phyloP scores from a whole-genome alignment of 2,329 filamentous ascomycete genomes.

The Septoria linicola region DNA sequence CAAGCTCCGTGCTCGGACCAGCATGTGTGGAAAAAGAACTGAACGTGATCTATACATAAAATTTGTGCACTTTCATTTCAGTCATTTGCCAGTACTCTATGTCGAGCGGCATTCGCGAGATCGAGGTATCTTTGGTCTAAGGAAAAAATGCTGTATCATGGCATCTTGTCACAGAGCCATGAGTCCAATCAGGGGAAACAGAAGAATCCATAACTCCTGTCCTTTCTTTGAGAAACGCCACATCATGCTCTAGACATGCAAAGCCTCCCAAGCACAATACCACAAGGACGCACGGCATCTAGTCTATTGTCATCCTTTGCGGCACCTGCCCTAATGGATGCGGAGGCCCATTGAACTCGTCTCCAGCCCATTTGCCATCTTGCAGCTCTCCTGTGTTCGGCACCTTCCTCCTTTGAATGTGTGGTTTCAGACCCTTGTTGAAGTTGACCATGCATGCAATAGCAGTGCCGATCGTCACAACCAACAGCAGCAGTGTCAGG shows the following conservation, averaged over 20 bases:
- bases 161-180: too few relatives aligned
- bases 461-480: constrained; percentile 84
- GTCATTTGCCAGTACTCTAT: too few relatives aligned
- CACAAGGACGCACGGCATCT: background rate
- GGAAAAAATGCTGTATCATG: too few relatives aligned
- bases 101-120: too few relatives aligned
- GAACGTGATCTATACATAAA: too few relatives aligned
- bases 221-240: background rate
- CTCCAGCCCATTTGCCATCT: constrained; percentile 25
- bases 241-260: background rate
- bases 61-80: too few relatives aligned
- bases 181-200: too few relatives aligned
- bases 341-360: constrained; percentile 29
- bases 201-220: too few relatives aligned
- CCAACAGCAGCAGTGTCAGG: constrained; percentile 83
- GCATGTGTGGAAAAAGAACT: too few relatives aligned
- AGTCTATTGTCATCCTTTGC: constrained; percentile 52
- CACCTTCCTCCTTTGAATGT: constrained; percentile 57
- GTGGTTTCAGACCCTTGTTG: constrained; percentile 80
- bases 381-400: constrained; percentile 22
- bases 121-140: too few relatives aligned
- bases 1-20: too few relatives aligned
- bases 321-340: constrained; percentile 36
- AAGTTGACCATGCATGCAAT: constrained; percentile 90
- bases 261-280: too few relatives aligned